Evolutionary conservation across 192 early-diverging fungal genomes (phyloP).

Genomic region (Polychytrium aggregatum): DNA sequence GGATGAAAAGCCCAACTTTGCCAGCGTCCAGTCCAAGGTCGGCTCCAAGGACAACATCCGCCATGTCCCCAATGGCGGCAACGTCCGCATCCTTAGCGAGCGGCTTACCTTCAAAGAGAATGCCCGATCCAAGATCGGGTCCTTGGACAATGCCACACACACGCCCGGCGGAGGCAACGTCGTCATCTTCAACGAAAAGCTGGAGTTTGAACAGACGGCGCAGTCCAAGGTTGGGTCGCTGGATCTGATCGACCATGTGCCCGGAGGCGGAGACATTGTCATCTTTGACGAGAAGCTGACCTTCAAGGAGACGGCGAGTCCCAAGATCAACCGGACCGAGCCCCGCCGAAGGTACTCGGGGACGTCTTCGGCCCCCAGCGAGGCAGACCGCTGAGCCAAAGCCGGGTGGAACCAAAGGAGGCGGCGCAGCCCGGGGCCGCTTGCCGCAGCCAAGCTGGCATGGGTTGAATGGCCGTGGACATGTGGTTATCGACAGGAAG

Average conservation of each 20-base stretch:
- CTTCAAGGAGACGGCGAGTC: conserved; percentile 17
- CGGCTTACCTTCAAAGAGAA: conserved; percentile 24
- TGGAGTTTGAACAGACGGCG: conserved; percentile 3
- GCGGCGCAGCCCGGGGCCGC: too few species aligned
- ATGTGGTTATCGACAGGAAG: too few species aligned
- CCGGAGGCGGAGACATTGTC: conserved; percentile 14
- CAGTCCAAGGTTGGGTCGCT: conserved; percentile 1
- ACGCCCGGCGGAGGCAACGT: conserved; percentile 21
- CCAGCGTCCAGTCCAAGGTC: conserved; percentile 6
- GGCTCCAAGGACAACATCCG: conserved; percentile 28
- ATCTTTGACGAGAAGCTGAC: conserved; percentile 11
- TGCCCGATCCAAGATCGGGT: conserved; percentile 25
- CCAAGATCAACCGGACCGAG: too few species aligned
- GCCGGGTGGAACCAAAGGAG: too few species aligned
- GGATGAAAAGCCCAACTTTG: conserved; percentile 2
- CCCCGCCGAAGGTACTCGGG: too few species aligned
- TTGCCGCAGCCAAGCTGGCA: too few species aligned
- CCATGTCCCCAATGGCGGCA: conserved; percentile 28
- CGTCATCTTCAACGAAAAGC: conserved; percentile 5
- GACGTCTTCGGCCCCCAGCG: too few species aligned
- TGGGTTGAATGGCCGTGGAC: too few species aligned
- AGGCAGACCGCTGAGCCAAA: too few species aligned
- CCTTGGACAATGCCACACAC: conserved; percentile 34
- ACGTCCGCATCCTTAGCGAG: neutral
- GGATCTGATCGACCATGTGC: conserved; percentile 29